Base-by-base conservation (phyloP, 2,329 filamentous ascomycete species). In the Fusarium albidum region DNA sequence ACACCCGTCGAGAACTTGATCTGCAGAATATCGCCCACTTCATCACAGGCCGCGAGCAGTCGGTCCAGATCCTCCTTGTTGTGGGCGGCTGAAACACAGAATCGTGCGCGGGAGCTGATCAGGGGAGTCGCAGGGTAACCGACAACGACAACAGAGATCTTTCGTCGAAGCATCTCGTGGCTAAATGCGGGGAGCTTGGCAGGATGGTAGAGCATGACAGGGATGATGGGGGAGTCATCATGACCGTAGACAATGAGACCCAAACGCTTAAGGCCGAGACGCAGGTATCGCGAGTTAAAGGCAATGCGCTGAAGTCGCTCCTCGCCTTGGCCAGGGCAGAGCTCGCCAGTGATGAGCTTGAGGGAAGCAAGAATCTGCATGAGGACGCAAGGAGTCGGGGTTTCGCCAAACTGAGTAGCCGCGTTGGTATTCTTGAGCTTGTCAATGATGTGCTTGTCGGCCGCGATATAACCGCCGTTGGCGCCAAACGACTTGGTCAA, bases 151-250 rank as follows among this genome's bases (percentile, higher is more conserved):
- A 98, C 91, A 0, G 94, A 95, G 66, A 99, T 98, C 76, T 97
- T 98, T 70, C 95, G 91, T 77, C 91, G 91, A 55, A 98, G 85
- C 95, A 99, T 98, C 75, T 98, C 95, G 72, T 96, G 95, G 42
- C 92, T 97, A 76, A 99, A 99, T 53, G 95, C 94, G 5, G 94
- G 91, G 82, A 99, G 97, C 79, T 99, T 99, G 68, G 91, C 95
- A n/a, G 95, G 95, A 77, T 98, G 92, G 82, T 97, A 99, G 25
- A 99, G 86, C 69, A 96, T 84, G 63, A 99, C 75, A 47, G 95
- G 95, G 65, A 99, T 92, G 66, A 99, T 98, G 50, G 95, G 95
- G 6, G 93, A 97, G 77, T 99, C 95, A 70, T 99, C 95, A 73
- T 98, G 93, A 57, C 95, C 95, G 71, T 96, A 97, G 48, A 97